A percentile compares a stretch with the other conserved stretches of the same genome.
These are phyloP conservation scores for Acacia crassicarpa DNA, from an alignment of 306 rosid genomes.

Conservation along the genomic window DNA sequence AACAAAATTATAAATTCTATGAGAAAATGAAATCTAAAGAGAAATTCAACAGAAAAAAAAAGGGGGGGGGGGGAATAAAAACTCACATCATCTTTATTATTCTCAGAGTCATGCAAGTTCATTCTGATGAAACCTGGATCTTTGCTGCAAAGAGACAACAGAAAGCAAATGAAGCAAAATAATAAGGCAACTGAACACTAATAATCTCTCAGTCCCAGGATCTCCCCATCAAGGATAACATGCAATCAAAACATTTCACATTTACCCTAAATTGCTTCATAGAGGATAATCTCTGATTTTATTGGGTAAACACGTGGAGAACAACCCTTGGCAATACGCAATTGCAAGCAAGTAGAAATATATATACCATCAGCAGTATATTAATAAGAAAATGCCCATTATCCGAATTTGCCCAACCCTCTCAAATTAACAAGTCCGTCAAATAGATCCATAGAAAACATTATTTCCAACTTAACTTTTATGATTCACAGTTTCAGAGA, in stretches of 20 bases:
- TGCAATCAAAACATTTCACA: neutral
- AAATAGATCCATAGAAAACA: neutral
- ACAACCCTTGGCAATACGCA: neutral
- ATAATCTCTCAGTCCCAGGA: neutral
- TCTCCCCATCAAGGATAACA: neutral
- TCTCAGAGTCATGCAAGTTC: constrained; percentile 60
- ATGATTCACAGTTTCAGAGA: neutral
- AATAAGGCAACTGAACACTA: constrained; percentile 24
- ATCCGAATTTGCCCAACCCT: neutral
- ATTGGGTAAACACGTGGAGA: neutral
- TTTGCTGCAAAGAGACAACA: constrained; percentile 62
- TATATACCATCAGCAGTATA: neutral
- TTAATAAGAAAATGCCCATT: neutral
- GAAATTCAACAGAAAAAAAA: constrained; percentile 7
- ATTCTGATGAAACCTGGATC: constrained; percentile 94
- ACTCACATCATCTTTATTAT: constrained; percentile 87
- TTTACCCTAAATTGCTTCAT: neutral
- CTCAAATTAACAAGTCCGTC: neutral
- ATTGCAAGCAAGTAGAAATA: neutral
- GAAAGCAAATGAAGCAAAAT: constrained; percentile 8
- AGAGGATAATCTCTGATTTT: neutral
- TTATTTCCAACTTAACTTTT: neutral
- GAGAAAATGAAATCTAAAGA: neutral
- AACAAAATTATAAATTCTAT: constrained; percentile 8
- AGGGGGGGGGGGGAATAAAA: no score